Conservation (phyloP, 2,329 filamentous ascomycete genomes). For the Penicillium corylophilum region DNA sequence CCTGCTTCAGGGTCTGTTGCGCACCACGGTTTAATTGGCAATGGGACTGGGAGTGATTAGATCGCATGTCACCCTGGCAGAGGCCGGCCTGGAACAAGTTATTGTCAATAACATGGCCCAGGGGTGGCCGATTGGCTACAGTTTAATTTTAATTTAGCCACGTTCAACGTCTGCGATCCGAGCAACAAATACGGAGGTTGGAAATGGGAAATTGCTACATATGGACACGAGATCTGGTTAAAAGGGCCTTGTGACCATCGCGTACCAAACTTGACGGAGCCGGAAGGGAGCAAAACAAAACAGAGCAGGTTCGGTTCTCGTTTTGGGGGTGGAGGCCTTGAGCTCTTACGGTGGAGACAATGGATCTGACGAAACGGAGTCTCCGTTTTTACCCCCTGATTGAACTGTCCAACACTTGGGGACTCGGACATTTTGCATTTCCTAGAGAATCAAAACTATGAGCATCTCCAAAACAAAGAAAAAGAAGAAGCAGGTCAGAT, state of each 20-base stretch:
- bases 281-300: neutral
- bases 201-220: neutral
- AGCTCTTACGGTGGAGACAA: constrained; percentile 22
- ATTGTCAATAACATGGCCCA: constrained; percentile 15
- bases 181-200: constrained; percentile 1
- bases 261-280: constrained; percentile 6
- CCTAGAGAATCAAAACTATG: neutral
- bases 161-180: constrained; percentile 6
- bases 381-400: constrained; percentile 11
- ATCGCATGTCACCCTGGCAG: constrained; percentile 2
- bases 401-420: neutral
- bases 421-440: neutral
- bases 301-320: constrained; percentile 10
- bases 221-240: neutral
- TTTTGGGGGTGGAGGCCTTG: constrained; percentile 10
- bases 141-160: constrained; percentile 7
- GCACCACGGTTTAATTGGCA: constrained; percentile 1
- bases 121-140: constrained; percentile 6
- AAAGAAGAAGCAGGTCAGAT: constrained; percentile 8
- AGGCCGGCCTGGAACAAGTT: neutral
- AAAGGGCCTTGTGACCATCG: neutral
- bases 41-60: constrained; percentile 8
- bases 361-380: constrained; percentile 17
- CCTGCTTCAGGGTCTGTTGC: constrained; percentile 3
- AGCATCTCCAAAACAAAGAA: neutral